Conservation (phyloP, 192 early-diverging fungal species). For the Fimicolochytrium jonesii region DNA sequence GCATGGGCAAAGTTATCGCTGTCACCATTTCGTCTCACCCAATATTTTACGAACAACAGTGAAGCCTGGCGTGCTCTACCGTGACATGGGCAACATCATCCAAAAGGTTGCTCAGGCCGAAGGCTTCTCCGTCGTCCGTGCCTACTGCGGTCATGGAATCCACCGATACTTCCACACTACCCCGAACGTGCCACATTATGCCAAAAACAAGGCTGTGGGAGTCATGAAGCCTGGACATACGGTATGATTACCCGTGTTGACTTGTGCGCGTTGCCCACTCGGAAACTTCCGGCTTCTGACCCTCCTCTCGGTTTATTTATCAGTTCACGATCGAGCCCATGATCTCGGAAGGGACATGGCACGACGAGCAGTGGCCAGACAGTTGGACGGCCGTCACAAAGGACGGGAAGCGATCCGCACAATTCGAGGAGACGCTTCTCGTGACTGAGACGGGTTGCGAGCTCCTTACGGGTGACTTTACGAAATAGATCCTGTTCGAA, state of each 20-base stretch:
- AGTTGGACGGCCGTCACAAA: conserved; percentile 83
- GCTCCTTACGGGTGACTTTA: conserved; percentile 57
- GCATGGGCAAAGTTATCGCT: too few relatives aligned
- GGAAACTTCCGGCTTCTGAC: not conserved
- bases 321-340: conserved; percentile 98
- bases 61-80: conserved; percentile 86
- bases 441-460: conserved; percentile 91
- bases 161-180: conserved; percentile 81
- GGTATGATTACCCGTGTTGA: conserved; percentile 8
- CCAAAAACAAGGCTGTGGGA: conserved; percentile 93
- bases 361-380: conserved; percentile 51
- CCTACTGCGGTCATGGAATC: conserved; percentile 93
- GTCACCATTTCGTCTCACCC: too few relatives aligned
- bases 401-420: conserved; percentile 93
- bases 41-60: too few relatives aligned
- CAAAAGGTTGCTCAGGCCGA: conserved; percentile 78
- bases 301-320: not conserved
- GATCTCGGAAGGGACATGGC: conserved; percentile 81
- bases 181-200: conserved; percentile 93
- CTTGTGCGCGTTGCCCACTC: not conserved
- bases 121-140: conserved; percentile 87
- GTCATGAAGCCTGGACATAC: conserved; percentile 91
- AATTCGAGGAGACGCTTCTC: conserved; percentile 95
- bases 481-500: too few relatives aligned
- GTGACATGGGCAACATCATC: conserved; percentile 88